Evolutionary conservation across 2,329 filamentous ascomycete genomes (phyloP).

Genomic region (Juglanconis oblonga): DNA sequence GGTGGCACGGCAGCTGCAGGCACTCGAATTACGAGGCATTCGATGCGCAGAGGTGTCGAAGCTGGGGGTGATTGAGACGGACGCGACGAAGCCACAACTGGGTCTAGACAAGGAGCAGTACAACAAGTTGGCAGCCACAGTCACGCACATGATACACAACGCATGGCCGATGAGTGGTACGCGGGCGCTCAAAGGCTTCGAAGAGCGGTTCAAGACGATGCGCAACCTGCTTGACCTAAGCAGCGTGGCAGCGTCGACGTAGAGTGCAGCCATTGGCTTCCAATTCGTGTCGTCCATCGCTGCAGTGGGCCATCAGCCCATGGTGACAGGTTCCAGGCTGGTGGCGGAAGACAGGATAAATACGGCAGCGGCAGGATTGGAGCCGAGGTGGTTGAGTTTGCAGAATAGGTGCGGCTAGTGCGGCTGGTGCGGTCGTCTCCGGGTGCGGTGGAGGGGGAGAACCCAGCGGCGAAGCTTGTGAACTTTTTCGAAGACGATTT

Average conservation of each 20-base stretch:
- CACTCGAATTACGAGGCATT: conserved; percentile 20
- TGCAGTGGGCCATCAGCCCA: conserved; percentile 26
- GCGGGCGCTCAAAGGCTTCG: conserved; percentile 35
- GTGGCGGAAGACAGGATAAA: conserved; percentile 41
- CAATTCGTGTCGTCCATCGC: conserved; percentile 41
- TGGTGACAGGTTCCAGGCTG: conserved; percentile 18
- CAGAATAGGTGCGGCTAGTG: conserved; percentile 27
- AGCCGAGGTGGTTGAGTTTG: conserved; percentile 23
- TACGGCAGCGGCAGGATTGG: conserved; percentile 33
- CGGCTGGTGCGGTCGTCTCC: conserved; percentile 16
- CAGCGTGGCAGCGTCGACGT: background rate
- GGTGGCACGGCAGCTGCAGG: conserved; percentile 30
- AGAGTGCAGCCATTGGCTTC: conserved; percentile 28
- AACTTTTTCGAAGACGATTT: conserved; percentile 29
- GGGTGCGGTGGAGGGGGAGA: conserved; percentile 16
- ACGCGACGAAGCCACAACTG: conserved; percentile 38
- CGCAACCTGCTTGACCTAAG: conserved; percentile 46
- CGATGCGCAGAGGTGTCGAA: conserved; percentile 27
- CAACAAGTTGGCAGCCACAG: conserved; percentile 29
- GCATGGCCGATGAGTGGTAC: conserved; percentile 49
- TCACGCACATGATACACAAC: conserved; percentile 50
- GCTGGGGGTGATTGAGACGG: conserved; percentile 37
- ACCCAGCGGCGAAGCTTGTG: conserved; percentile 23
- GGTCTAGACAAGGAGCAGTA: conserved; percentile 40
- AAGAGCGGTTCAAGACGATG: conserved; percentile 43